phyloP scores from a whole-genome alignment of 768 basidiomycete species.

The Russula sp. region DNA sequence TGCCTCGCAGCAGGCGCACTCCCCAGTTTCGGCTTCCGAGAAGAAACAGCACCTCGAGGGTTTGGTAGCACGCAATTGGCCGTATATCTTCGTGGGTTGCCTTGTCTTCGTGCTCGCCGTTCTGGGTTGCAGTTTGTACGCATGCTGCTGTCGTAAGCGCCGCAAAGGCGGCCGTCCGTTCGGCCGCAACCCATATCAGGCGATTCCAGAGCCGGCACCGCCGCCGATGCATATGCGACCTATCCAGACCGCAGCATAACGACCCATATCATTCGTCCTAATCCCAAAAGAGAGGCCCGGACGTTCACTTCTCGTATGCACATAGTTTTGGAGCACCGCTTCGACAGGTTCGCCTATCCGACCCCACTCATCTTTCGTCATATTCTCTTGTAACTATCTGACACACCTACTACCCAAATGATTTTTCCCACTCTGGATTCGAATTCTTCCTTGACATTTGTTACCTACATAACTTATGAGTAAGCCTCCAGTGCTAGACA shows the following conservation, averaged over 20 bases:
- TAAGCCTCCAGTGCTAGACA: neutral
- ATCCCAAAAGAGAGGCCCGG: neutral
- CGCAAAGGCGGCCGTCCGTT: constrained; percentile 33
- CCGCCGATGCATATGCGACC: constrained; percentile 35
- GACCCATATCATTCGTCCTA: constrained; percentile 15
- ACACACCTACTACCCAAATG: neutral
- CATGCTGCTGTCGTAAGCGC: constrained; percentile 48
- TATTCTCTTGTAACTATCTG: constrained; percentile 5
- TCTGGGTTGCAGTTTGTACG: constrained; percentile 53
- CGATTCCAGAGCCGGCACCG: constrained; percentile 37
- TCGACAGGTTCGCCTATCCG: neutral
- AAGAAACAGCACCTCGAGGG: constrained; percentile 66
- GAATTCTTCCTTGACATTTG: neutral
- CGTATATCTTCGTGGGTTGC: constrained; percentile 63
- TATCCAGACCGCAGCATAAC: constrained; percentile 17
- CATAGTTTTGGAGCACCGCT: neutral
- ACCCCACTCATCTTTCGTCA: constrained; percentile 4
- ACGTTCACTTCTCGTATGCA: neutral
- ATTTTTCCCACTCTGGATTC: neutral
- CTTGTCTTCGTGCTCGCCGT: constrained; percentile 49
- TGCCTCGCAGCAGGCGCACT: constrained; percentile 52
- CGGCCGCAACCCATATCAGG: constrained; percentile 33
- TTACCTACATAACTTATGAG: constrained; percentile 4
- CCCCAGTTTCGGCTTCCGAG: constrained; percentile 60
- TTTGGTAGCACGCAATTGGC: constrained; percentile 67